Conservation (phyloP, 352 stramenopile species). For the Blastocystis sp. region DNA sequence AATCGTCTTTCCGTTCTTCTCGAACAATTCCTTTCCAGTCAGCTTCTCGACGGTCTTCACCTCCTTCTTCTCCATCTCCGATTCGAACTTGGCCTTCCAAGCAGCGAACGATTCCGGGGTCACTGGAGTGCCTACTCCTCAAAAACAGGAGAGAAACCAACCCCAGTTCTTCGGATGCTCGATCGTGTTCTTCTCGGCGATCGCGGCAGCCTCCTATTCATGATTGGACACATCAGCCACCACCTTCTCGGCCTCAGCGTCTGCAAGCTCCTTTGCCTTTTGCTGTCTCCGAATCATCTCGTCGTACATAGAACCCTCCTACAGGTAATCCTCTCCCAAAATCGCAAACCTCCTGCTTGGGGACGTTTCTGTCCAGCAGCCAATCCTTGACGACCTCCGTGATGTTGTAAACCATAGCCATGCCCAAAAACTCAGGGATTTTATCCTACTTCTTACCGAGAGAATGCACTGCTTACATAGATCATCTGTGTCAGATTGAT, state of each 20-base stretch:
- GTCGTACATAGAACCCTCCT: constrained; percentile 65
- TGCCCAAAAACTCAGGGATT: constrained; percentile 36
- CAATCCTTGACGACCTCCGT: constrained; percentile 59
- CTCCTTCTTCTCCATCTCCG: constrained; percentile 49
- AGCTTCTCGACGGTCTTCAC: background rate
- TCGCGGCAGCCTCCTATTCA: background rate
- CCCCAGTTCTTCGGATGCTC: constrained; percentile 62
- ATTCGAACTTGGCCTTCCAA: constrained; percentile 46
- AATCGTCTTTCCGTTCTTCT: constrained; percentile 50
- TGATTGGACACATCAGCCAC: background rate
- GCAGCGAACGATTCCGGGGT: constrained; percentile 29
- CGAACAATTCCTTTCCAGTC: constrained; percentile 41
- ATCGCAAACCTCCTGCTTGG: constrained; percentile 27
- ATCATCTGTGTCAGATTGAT: constrained; percentile 59
- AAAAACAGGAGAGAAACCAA: background rate
- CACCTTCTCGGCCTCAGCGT: background rate
- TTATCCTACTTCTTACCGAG: constrained; percentile 1
- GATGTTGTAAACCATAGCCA: constrained; percentile 64
- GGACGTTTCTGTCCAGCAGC: constrained; percentile 53
- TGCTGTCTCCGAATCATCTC: constrained; percentile 54
- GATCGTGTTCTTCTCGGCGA: background rate
- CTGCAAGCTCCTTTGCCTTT: constrained; percentile 20
- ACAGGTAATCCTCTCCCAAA: background rate
- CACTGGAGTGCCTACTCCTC: constrained; percentile 10
- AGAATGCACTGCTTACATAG: background rate